Percentiles rank a stretch among this genome's conserved stretches.
These are phyloP conservation scores for Castanea sativa DNA, from an alignment of 306 rosid species.

Conservation along the genomic window DNA sequence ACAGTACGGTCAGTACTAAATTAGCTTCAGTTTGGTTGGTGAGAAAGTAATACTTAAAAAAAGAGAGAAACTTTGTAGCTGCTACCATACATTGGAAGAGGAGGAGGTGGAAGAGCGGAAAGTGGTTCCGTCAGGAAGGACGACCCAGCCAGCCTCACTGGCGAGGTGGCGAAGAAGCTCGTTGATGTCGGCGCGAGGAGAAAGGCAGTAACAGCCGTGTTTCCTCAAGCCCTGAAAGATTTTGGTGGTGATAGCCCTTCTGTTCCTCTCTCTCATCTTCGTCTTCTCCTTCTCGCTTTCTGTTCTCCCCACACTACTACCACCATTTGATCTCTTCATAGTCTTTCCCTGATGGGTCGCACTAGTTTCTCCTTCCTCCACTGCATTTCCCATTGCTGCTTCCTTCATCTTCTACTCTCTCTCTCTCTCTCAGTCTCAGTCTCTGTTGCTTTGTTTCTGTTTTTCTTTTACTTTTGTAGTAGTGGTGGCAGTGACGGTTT, in stretches of 20 bases:
- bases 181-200: constrained; percentile 49
- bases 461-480: neutral
- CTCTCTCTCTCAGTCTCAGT: neutral
- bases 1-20: too few species aligned
- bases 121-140: constrained; percentile 51
- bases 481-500: neutral
- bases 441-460: too few species aligned
- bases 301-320: constrained; percentile 14
- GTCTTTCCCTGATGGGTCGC: neutral
- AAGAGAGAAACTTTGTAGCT: neutral
- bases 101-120: constrained; percentile 24
- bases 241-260: constrained; percentile 54
- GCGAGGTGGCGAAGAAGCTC: constrained; percentile 54
- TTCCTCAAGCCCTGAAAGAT: constrained; percentile 51
- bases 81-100: too few species aligned
- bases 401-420: neutral
- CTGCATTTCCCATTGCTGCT: neutral
- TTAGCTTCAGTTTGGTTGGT: neutral
- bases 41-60: neutral
- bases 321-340: neutral
- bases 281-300: constrained; percentile 54
- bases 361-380: constrained; percentile 5
- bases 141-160: constrained; percentile 48
- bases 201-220: constrained; percentile 49
- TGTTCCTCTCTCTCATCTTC: constrained; percentile 50